Evolutionary conservation across 129 eudicot genomes (phyloP).

Genomic region (Dittrichia graveolens): DNA sequence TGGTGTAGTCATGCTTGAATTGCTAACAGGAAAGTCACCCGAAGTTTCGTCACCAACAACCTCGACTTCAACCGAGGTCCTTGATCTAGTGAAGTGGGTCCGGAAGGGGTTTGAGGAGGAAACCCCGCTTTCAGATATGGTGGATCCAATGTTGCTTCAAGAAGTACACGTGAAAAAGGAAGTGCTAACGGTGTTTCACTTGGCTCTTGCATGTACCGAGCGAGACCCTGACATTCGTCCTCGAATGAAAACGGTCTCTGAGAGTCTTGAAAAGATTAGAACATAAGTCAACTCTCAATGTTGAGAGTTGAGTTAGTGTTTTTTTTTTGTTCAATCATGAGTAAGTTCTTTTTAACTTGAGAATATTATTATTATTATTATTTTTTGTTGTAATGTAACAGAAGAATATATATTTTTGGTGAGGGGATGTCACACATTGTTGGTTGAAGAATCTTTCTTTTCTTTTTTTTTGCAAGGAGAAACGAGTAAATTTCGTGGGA

Average conservation of each 20-base stretch:
- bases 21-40: constrained; percentile 84
- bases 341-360: constrained; percentile 23
- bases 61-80: constrained; percentile 71
- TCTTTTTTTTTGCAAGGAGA: constrained; percentile 19
- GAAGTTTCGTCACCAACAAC: constrained; percentile 77
- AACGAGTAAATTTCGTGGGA: constrained; percentile 18
- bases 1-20: constrained; percentile 83
- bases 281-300: constrained; percentile 29
- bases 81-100: constrained; percentile 85
- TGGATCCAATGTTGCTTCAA: constrained; percentile 80
- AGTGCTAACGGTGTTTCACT: constrained; percentile 66
- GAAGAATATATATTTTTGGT: constrained; percentile 31
- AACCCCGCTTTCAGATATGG: constrained; percentile 82
- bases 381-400: constrained; percentile 26
- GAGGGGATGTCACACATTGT: constrained; percentile 24
- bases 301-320: constrained; percentile 1
- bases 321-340: constrained; percentile 23
- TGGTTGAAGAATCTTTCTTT: constrained; percentile 18
- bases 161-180: constrained; percentile 90
- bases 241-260: constrained; percentile 74
- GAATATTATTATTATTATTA: not conserved
- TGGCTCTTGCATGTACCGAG: constrained; percentile 85
- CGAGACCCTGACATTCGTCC: constrained; percentile 92
- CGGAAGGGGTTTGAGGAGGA: constrained; percentile 89
- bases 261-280: constrained; percentile 75